Percentiles rank a stretch among this genome's conserved stretches.
Conservation (phyloP, 768 basidiomycete genomes). For the Cystofilobasidium capitatum region DNA sequence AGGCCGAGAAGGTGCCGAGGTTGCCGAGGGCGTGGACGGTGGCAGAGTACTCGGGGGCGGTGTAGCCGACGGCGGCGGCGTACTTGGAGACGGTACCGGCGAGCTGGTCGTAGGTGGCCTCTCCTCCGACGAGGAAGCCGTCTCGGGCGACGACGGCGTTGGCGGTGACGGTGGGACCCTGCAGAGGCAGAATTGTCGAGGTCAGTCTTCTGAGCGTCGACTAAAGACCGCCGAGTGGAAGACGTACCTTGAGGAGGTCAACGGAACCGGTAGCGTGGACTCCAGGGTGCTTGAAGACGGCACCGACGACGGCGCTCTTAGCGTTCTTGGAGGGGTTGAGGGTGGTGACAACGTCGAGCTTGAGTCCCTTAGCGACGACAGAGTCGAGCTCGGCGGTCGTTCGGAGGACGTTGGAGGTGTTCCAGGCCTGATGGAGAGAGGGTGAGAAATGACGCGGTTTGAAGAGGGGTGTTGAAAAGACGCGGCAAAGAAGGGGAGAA, state of each 20-base stretch:
- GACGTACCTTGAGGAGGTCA: conserved; percentile 81
- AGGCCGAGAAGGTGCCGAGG: conserved; percentile 82
- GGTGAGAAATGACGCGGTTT: not conserved
- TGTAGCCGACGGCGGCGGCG: conserved; percentile 84
- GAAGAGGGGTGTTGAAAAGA: not conserved
- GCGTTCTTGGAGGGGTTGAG: conserved; percentile 75
- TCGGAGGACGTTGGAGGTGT: conserved; percentile 83
- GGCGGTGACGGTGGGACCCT: conserved; percentile 96
- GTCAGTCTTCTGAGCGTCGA: not conserved
- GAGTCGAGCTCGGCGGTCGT: conserved; percentile 91
- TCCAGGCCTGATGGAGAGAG: conserved; percentile 61
- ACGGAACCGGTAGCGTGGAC: conserved; percentile 82
- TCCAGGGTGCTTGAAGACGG: conserved; percentile 90
- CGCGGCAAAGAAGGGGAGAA: not conserved
- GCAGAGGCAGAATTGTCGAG: not conserved
- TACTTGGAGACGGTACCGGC: conserved; percentile 87
- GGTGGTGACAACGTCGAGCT: conserved; percentile 76
- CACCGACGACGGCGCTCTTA: conserved; percentile 72
- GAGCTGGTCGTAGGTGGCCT: conserved; percentile 92
- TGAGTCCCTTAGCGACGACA: conserved; percentile 93
- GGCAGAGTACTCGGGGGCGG: conserved; percentile 79
- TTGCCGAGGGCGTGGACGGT: conserved; percentile 92
- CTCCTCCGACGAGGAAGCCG: conserved; percentile 92
- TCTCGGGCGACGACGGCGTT: conserved; percentile 93
- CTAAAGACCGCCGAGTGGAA: conserved; percentile 11